Conservation (phyloP, 257 asterid species). For the Nicotiana knightiana region DNA sequence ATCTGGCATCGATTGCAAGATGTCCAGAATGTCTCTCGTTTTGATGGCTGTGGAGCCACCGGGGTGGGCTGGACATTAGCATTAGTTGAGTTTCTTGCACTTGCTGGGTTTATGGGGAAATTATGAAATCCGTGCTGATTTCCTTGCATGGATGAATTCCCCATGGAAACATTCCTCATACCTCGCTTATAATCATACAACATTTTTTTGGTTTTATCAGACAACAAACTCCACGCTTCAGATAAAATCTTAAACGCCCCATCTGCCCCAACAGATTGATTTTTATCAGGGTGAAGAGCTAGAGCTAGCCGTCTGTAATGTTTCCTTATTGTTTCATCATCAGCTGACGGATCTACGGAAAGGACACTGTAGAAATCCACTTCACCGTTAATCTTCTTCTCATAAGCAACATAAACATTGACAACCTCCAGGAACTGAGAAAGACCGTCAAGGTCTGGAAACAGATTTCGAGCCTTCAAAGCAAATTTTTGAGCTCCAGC, state of each 20-base stretch:
- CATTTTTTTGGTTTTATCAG: constrained; percentile 38
- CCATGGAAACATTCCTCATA: background rate
- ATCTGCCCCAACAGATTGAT: constrained; percentile 56
- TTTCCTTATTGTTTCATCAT: constrained; percentile 33
- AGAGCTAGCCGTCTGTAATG: constrained; percentile 46
- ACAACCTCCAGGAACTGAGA: constrained; percentile 47
- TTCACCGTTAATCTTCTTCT: constrained; percentile 43
- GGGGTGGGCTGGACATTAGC: constrained; percentile 15
- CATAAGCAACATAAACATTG: constrained; percentile 32
- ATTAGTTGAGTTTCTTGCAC: constrained; percentile 7
- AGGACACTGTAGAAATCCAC: constrained; percentile 49
- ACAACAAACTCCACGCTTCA: constrained; percentile 51
- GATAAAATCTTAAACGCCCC: constrained; percentile 62
- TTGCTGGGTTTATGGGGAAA: constrained; percentile 18
- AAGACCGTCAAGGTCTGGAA: constrained; percentile 59
- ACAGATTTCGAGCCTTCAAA: constrained; percentile 49
- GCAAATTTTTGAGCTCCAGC: constrained; percentile 56
- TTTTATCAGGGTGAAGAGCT: constrained; percentile 72
- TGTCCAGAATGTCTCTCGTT: constrained; percentile 51
- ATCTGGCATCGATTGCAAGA: constrained; percentile 38
- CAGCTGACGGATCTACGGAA: constrained; percentile 39
- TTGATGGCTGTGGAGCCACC: constrained; percentile 13
- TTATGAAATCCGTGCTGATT: constrained; percentile 4
- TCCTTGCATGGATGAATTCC: constrained; percentile 13
- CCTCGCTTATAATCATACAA: constrained; percentile 29